Conservation (phyloP, 1,284 basidiomycete genomes). For the Blastosporella zonata region DNA sequence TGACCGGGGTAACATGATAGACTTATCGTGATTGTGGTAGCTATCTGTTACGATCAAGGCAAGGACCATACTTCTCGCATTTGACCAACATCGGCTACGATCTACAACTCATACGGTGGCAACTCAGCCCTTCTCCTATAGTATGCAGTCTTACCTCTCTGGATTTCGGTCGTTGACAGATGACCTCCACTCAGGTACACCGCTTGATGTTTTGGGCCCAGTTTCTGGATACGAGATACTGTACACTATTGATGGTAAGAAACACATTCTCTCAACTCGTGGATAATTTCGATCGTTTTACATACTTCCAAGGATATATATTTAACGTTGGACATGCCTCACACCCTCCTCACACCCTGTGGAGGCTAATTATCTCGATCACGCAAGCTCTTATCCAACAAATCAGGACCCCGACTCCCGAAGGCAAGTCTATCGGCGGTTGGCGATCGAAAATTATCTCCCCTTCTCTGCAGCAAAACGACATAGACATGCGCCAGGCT, state of each 20-base stretch:
- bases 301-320: background rate
- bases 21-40: too few relatives aligned
- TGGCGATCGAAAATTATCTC: slow-evolving; percentile 14
- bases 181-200: background rate
- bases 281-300: slow-evolving; percentile 3
- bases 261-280: background rate
- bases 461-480: slow-evolving; percentile 4
- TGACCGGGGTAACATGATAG: too few relatives aligned
- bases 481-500: slow-evolving; percentile 12
- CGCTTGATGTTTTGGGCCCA: background rate
- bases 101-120: background rate
- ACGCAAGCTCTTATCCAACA: slow-evolving; percentile 1
- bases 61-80: background rate
- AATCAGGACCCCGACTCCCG: slow-evolving; percentile 2
- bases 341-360: slow-evolving; percentile 1
- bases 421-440: slow-evolving; percentile 2
- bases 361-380: slow-evolving; percentile 7
- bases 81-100: background rate
- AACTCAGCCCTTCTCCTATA: background rate
- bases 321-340: slow-evolving; percentile 2
- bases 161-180: background rate
- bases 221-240: background rate
- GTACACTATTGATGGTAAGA: background rate
- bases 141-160: background rate
- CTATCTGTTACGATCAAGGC: background rate